These are phyloP conservation scores for Chlorencoelia australis DNA, from an alignment of 2,329 filamentous ascomycete genomes.

Conservation along the genomic window DNA sequence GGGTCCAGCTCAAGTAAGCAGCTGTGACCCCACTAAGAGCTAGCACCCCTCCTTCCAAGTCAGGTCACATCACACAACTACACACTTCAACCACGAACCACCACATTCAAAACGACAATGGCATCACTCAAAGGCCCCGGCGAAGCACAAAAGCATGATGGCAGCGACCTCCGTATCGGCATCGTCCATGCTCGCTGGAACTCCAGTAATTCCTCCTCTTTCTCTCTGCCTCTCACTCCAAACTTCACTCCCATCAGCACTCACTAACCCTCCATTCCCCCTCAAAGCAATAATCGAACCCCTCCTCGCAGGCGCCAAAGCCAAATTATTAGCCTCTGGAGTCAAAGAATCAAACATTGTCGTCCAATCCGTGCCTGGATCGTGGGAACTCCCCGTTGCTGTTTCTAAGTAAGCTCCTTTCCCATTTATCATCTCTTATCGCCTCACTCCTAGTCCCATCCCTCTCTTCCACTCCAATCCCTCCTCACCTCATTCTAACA, in stretches of 20 bases:
- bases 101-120: conserved; percentile 13
- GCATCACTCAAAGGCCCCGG: conserved; percentile 48
- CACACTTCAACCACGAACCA: background rate
- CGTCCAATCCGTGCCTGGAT: conserved; percentile 80
- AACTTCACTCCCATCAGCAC: conserved; percentile 5
- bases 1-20: too few relatives aligned
- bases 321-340: conserved; percentile 65
- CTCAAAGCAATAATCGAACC: conserved; percentile 64
- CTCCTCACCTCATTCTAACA: background rate
- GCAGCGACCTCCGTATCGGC: conserved; percentile 72
- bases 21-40: too few relatives aligned
- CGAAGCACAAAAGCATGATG: conserved; percentile 50
- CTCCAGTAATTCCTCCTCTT: conserved; percentile 22
- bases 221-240: background rate
- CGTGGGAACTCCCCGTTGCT: conserved; percentile 88
- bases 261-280: conserved; percentile 1
- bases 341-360: conserved; percentile 85
- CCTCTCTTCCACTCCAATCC: conserved; percentile 28
- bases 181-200: conserved; percentile 98
- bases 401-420: conserved; percentile 37
- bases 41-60: too few relatives aligned
- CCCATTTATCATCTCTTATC: background rate
- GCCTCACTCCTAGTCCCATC: background rate
- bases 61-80: too few relatives aligned
- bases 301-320: conserved; percentile 70